Conservation (phyloP, 441 rosid genomes). For the Melastoma candidum region DNA sequence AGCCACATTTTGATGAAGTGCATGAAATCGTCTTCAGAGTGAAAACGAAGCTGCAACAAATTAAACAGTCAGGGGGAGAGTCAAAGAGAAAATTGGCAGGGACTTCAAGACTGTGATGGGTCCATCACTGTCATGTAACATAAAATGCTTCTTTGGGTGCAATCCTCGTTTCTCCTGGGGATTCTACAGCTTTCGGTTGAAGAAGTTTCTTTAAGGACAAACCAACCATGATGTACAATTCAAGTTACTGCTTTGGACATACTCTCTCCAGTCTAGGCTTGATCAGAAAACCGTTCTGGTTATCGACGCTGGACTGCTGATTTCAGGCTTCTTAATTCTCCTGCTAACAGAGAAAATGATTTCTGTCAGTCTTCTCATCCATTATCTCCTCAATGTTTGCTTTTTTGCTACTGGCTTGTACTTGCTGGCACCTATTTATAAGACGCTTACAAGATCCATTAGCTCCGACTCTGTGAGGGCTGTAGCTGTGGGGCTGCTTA, state of each 20-base stretch:
- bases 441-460: conserved; percentile 69
- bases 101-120: conserved; percentile 4
- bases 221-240: too few species aligned
- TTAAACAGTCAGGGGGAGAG: conserved; percentile 18
- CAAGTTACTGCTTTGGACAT: conserved; percentile 33
- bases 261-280: conserved; percentile 54
- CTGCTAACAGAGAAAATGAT: conserved; percentile 61
- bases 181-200: too few species aligned
- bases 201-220: too few species aligned
- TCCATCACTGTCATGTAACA: too few species aligned
- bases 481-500: conserved; percentile 42
- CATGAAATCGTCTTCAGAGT: conserved; percentile 40
- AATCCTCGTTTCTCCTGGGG: too few species aligned
- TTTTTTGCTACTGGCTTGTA: conserved; percentile 58
- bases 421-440: conserved; percentile 69
- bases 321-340: conserved; percentile 50
- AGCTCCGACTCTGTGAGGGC: conserved; percentile 86
- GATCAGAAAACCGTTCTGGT: conserved; percentile 54
- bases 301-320: conserved; percentile 52
- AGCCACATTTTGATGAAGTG: conserved; percentile 72
- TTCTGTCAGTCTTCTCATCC: conserved; percentile 47
- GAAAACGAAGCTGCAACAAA: conserved; percentile 28
- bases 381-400: conserved; percentile 47
- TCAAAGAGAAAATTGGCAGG: conserved; percentile 8
- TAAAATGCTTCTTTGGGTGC: too few species aligned